Base-by-base conservation (phyloP, 2,329 filamentous ascomycete species). In the Talaromyces islandicus region DNA sequence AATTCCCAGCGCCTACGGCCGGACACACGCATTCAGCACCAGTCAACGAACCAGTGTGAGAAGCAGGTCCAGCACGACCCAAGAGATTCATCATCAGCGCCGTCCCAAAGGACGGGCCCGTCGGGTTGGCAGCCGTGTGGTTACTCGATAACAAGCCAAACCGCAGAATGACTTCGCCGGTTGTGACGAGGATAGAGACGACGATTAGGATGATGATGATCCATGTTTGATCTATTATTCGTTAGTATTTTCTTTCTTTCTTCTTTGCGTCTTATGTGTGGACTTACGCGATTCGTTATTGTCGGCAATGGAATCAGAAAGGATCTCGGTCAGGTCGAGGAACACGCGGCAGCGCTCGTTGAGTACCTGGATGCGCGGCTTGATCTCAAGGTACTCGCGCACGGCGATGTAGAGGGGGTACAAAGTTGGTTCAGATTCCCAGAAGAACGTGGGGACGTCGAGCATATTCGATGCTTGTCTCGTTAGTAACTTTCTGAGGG, bases 331-430 rank as follows among this genome's bases (percentile, higher is more conserved):
- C 10, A 99, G 85, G 74, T 99, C 94, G 19, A 99, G 84, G 77
- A 99, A 99, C 56, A 99, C 94, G 48, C 90, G 88, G 73, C 94
- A 99, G 57, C 94, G 88, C 77, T 97, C 94, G 75, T 99, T 99
- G 65, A 99, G 88, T 25, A 97, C 92, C 75, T 95, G 91, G 72
- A 96, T 96, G 58, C 94, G 91, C 7, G 89, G 91, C 70, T 96
- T 93, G 73, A 99, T 97, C 71, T 99, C 94, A 62, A 99, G 88
- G 71, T 99, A 99, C 74, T 97, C 94, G 68, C 94, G 90, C 56
- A 97, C 91, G 62, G 92, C 94, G 61, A 86, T 88, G 78, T 99
- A 99, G 29, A 99, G 86, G 0, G 94, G 94, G 72, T 97, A 91
- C 0, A 99, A 83, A 0, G 91, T 97, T 19, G 94, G 94, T 72